Conservation (phyloP, 352 stramenopile genomes). For the Phytopythium oedochilum region DNA sequence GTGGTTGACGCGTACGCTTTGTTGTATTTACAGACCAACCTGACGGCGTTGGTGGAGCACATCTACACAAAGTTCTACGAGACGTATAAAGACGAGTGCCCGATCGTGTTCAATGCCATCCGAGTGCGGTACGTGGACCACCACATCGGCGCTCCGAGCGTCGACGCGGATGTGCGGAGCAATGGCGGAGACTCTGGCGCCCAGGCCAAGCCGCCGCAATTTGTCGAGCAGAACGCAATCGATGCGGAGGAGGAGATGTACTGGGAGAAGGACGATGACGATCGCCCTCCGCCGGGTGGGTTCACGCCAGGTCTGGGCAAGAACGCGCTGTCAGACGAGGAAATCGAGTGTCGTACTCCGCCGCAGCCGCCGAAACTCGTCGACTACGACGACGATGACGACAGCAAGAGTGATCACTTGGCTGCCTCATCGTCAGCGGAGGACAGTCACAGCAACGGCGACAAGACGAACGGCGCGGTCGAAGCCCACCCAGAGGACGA, state of each 20-base stretch:
- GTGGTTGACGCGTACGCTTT: slow-evolving; percentile 6
- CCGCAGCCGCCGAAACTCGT: slow-evolving; percentile 53
- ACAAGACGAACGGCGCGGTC: neutral
- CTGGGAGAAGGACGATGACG: slow-evolving; percentile 55
- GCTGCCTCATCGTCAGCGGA: neutral
- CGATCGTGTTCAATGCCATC: slow-evolving; percentile 71
- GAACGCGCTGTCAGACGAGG: slow-evolving; percentile 40
- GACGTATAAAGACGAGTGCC: slow-evolving; percentile 62
- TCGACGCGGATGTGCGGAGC: slow-evolving; percentile 6
- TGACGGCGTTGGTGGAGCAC: slow-evolving; percentile 68
- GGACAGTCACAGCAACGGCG: neutral
- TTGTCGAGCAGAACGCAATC: slow-evolving; percentile 47
- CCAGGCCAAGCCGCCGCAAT: slow-evolving; percentile 36
- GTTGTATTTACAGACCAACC: slow-evolving; percentile 35
- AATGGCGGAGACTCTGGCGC: slow-evolving; percentile 8
- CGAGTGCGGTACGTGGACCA: slow-evolving; percentile 43
- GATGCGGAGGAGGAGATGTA: slow-evolving; percentile 79
- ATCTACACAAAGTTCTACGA: slow-evolving; percentile 80
- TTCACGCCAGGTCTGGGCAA: slow-evolving; percentile 34
- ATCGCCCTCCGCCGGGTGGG: slow-evolving; percentile 12
- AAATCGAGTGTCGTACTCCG: slow-evolving; percentile 36
- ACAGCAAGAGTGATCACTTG: slow-evolving; percentile 20
- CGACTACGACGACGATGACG: slow-evolving; percentile 68
- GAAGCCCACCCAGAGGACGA: slow-evolving; percentile 12
- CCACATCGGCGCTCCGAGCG: slow-evolving; percentile 25